Conservation (phyloP, 768 basidiomycete genomes). For the Boletus rufocinnamomeus region DNA sequence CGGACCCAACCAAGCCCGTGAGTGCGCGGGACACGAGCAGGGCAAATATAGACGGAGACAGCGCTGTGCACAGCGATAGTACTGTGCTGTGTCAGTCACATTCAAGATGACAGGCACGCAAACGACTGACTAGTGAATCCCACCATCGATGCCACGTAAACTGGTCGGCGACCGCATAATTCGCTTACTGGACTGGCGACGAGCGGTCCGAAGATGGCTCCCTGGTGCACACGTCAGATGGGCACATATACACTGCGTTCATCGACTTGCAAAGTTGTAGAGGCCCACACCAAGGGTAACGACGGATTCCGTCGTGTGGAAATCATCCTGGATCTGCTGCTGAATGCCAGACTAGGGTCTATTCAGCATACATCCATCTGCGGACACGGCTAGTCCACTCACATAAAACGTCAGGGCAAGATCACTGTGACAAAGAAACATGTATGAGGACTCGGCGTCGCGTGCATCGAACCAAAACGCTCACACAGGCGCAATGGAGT, state of each 20-base stretch:
- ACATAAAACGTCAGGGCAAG: slow-evolving; percentile 33
- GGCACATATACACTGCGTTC: neutral
- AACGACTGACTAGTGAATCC: slow-evolving; percentile 26
- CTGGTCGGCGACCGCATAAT: slow-evolving; percentile 27
- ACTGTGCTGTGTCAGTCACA: slow-evolving; percentile 19
- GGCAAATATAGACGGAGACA: slow-evolving; percentile 26
- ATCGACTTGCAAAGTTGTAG: slow-evolving; percentile 29
- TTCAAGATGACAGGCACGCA: neutral
- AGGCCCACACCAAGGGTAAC: slow-evolving; percentile 30
- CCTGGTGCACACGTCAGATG: slow-evolving; percentile 16
- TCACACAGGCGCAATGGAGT: slow-evolving; percentile 34
- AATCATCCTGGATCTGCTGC: slow-evolving; percentile 29
- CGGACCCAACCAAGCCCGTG: slow-evolving; percentile 28
- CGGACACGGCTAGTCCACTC: neutral
- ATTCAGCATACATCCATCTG: slow-evolving; percentile 7
- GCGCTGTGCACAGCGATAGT: slow-evolving; percentile 23
- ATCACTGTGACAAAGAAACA: slow-evolving; percentile 16
- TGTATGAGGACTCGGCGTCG: neutral
- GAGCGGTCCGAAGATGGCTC: slow-evolving; percentile 29
- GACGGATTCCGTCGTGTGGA: slow-evolving; percentile 20
- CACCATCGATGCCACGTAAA: slow-evolving; percentile 22
- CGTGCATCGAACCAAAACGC: neutral
- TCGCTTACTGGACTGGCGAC: slow-evolving; percentile 30
- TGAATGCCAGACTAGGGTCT: slow-evolving; percentile 29
- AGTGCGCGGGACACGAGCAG: slow-evolving; percentile 24